Evolutionary conservation across 331 rosid genomes (phyloP).

Genomic region (Malus hybrid): DNA sequence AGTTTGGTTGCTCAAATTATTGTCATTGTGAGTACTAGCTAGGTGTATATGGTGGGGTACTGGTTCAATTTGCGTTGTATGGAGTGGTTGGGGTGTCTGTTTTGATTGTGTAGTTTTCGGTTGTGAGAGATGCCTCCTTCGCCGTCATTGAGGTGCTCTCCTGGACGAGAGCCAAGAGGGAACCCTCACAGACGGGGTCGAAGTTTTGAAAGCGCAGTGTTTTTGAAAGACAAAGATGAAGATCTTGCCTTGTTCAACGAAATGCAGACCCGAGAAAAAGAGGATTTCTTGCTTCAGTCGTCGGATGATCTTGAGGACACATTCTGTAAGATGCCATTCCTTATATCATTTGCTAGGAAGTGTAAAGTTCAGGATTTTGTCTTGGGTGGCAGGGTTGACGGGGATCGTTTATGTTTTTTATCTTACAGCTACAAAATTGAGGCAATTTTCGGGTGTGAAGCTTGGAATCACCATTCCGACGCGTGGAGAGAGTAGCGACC

Average conservation of each 20-base stretch:
- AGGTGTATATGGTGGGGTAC: constrained; percentile 6
- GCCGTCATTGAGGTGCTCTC: constrained; percentile 70
- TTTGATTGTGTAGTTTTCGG: constrained; percentile 17
- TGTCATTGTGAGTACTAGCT: neutral
- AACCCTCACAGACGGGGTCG: constrained; percentile 60
- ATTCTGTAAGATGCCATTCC: constrained; percentile 38
- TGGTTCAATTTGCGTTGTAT: constrained; percentile 9
- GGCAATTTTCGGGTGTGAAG: constrained; percentile 54
- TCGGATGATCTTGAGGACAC: constrained; percentile 69
- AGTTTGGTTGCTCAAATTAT: neutral
- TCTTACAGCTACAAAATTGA: constrained; percentile 54
- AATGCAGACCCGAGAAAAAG: constrained; percentile 63
- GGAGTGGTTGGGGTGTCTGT: constrained; percentile 11
- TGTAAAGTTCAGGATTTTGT: neutral
- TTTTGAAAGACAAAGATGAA: constrained; percentile 56
- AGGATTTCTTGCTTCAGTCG: constrained; percentile 60
- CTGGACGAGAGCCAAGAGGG: constrained; percentile 49
- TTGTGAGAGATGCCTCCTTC: constrained; percentile 63
- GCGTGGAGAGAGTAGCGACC: constrained; percentile 58
- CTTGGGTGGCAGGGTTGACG: constrained; percentile 8
- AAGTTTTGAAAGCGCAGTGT: constrained; percentile 57
- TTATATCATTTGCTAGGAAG: constrained; percentile 5
- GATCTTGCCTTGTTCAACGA: constrained; percentile 74
- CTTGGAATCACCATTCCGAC: constrained; percentile 58
- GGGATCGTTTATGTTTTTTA: constrained; percentile 7